Evolutionary conservation across 179 eudicot species (phyloP).

Genomic region (Silene noctiflora): DNA sequence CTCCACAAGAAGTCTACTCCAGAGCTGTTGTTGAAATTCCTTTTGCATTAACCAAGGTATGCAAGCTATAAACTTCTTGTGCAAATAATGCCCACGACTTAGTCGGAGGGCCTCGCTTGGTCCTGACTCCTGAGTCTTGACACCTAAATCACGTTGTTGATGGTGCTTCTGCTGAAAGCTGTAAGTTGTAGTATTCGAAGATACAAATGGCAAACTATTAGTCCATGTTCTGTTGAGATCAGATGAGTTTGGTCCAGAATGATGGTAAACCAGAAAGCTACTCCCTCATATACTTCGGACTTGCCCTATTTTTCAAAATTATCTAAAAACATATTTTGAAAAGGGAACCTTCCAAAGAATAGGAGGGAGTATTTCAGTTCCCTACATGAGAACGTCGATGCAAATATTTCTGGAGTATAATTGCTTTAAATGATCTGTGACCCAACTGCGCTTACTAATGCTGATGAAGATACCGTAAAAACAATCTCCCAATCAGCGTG

Average conservation of each 20-base stretch:
- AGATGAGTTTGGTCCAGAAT: background rate
- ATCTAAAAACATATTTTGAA: background rate
- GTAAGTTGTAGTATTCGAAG: background rate
- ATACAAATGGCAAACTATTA: background rate
- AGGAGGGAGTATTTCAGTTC: background rate
- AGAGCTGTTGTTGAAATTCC: background rate
- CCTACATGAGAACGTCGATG: background rate
- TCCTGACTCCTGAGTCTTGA: too few relatives aligned
- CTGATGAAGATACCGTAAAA: background rate
- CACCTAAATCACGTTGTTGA: background rate
- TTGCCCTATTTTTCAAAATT: background rate
- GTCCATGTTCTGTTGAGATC: background rate
- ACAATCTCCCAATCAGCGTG: background rate
- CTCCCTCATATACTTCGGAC: background rate
- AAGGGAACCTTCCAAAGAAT: background rate
- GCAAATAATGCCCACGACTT: background rate
- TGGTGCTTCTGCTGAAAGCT: background rate
- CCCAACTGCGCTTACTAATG: background rate
- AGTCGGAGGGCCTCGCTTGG: background rate
- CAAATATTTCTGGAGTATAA: background rate
- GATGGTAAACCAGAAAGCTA: background rate
- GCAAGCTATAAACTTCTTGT: background rate
- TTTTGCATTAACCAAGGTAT: background rate
- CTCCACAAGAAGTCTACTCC: slow-evolving; percentile 1
- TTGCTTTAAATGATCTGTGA: background rate